Base-by-base conservation (phyloP, 2,329 filamentous ascomycete species). In the Tothia fuscella region DNA sequence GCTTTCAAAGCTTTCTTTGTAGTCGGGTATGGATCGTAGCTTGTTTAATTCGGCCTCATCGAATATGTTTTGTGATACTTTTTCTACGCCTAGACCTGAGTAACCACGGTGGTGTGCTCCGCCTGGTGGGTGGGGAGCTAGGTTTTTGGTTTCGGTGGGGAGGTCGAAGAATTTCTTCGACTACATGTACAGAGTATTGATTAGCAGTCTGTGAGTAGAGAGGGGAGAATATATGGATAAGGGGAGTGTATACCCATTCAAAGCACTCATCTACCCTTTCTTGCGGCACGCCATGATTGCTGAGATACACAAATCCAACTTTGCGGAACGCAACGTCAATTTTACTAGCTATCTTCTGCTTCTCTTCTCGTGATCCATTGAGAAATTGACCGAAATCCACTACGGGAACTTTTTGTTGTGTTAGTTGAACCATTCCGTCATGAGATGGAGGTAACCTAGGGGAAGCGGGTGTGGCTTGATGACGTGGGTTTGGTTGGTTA, bases 271-370 rank as follows among this genome's bases (percentile, higher is more conserved):
- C 49, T 1, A 64, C 50, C 24, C 48, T 44, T 21, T 56, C 49
- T 26, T 50, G 49, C 3, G 48, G 41, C 0, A 67, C 47, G 2
- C 59, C 60, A 42, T 65, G 60, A 33, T 62, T 61, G 39, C 50
- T 54, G 21, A 67, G 50, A 44, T 64, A 63, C 28, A 64, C 62
- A 44, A 66, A 66, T 2, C 63, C 63, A 6, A 59, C 53, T 5
- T 48, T 50, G 14, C 52, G 53, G 22, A 63, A 63, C 1, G 61
- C 62, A 5, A 52, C 41, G 42, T 64, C 60, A 16, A 65, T 57
- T n/a, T 59, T 42, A 17, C 47, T 38, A 1, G 60, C 58, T 2
- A 57, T 46, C 1, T 31, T n/a, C 31, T 46, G 28, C 29, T 48
- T 47, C 21, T 52, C 51, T 17, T 44, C 44, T 13, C 35, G 22